A percentile compares a stretch with the other conserved stretches of the same genome.
These are phyloP conservation scores for Polygonum aviculare DNA, from an alignment of 148 eudicot genomes.

Conservation along the genomic window DNA sequence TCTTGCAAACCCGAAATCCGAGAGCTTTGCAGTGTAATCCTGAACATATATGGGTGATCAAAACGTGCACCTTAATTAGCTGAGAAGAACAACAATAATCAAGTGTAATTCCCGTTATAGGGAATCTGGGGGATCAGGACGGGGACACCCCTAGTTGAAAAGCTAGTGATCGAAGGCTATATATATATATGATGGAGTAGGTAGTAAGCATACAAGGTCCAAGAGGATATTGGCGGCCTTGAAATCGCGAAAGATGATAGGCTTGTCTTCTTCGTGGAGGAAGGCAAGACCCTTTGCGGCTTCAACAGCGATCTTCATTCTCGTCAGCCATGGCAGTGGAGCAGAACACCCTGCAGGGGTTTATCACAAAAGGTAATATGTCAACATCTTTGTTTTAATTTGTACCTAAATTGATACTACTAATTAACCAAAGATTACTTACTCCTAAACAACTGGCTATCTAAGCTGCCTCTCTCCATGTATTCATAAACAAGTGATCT, in stretches of 20 bases:
- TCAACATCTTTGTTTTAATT: background rate
- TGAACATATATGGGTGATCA: background rate
- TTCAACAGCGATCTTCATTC: slow-evolving; percentile 12
- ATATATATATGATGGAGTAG: background rate
- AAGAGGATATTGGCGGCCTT: slow-evolving; percentile 13
- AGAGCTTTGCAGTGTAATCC: background rate
- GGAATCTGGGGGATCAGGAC: too few species aligned
- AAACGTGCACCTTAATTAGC: too few species aligned
- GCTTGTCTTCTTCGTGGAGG: slow-evolving; percentile 13
- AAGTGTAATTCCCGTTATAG: too few species aligned
- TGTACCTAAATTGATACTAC: too few species aligned
- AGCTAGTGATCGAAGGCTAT: too few species aligned
- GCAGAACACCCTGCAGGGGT: slow-evolving; percentile 10
- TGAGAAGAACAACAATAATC: too few species aligned
- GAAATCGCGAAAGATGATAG: slow-evolving; percentile 11
- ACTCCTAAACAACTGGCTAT: slow-evolving; percentile 13
- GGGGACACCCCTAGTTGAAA: too few species aligned
- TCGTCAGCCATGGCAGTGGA: slow-evolving; percentile 12
- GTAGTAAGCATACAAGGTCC: background rate
- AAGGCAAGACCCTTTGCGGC: slow-evolving; percentile 17
- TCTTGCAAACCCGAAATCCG: background rate
- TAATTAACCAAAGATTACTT: background rate
- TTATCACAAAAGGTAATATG: background rate
- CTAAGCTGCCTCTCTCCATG: slow-evolving; percentile 12
- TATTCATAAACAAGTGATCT: slow-evolving; percentile 13